Evolutionary conservation across 352 stramenopile genomes (phyloP).

Genomic region (Phytophthora nicotianae): DNA sequence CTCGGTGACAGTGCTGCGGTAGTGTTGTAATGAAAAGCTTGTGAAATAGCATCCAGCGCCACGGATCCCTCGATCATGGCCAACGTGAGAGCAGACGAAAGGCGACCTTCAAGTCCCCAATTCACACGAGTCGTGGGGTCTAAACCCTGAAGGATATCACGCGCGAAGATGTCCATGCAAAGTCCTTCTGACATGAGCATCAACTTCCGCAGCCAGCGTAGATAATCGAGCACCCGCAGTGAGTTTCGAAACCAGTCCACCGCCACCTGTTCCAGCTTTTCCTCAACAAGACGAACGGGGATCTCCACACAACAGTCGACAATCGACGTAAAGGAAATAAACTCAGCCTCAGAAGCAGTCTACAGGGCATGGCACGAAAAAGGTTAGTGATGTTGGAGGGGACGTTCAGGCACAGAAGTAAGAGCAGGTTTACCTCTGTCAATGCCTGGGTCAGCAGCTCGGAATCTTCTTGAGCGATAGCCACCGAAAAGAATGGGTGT

Average conservation of each 20-base stretch:
- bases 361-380: conserved; percentile 4
- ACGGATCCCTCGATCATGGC: conserved; percentile 64
- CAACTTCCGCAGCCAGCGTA: conserved; percentile 65
- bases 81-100: conserved; percentile 57
- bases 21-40: conserved; percentile 56
- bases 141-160: conserved; percentile 56
- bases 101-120: conserved; percentile 48
- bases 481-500: conserved; percentile 38
- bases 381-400: background rate
- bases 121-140: conserved; percentile 49
- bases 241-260: conserved; percentile 49
- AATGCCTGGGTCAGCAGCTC: conserved; percentile 26
- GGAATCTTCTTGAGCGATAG: conserved; percentile 22
- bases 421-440: conserved; percentile 21
- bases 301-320: conserved; percentile 43
- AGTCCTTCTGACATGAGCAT: conserved; percentile 78
- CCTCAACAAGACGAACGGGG: conserved; percentile 43
- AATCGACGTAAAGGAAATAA: conserved; percentile 54
- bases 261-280: conserved; percentile 53
- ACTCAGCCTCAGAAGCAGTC: conserved; percentile 20
- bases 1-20: conserved; percentile 44
- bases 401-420: background rate
- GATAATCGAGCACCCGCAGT: conserved; percentile 50
- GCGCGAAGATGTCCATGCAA: conserved; percentile 74
- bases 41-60: conserved; percentile 19